Evolutionary conservation across 2,329 filamentous ascomycete genomes (phyloP).

Genomic region (Sporothrix protearum): DNA sequence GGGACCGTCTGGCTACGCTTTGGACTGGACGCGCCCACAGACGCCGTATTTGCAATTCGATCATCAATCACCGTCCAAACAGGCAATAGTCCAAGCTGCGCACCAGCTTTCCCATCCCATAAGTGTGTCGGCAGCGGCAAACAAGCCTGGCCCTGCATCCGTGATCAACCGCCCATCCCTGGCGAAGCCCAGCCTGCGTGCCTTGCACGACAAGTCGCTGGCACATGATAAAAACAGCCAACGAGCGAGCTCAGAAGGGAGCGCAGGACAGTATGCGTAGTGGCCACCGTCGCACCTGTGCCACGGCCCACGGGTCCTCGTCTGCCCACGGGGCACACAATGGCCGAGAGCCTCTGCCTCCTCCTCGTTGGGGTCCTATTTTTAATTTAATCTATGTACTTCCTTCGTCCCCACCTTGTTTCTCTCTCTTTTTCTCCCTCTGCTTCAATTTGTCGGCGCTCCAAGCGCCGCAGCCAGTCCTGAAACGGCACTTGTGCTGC

Average conservation of each 20-base stretch:
- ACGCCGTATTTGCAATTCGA: constrained; percentile 5
- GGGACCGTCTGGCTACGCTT: background rate
- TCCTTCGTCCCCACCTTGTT: background rate
- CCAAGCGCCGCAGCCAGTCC: constrained; percentile 21
- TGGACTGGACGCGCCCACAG: background rate
- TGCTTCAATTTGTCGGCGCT: background rate
- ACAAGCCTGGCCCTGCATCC: no score
- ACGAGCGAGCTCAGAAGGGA: background rate
- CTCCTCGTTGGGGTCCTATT: background rate
- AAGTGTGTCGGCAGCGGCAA: background rate
- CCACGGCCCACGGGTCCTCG: background rate
- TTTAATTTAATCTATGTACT: background rate
- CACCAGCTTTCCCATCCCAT: background rate
- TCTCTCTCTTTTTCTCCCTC: background rate
- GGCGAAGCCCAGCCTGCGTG: background rate
- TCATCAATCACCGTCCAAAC: background rate
- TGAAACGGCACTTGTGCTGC: constrained; percentile 25
- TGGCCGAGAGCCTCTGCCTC: background rate
- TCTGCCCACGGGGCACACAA: background rate
- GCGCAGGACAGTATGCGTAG: background rate
- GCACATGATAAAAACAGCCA: background rate
- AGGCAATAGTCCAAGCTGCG: background rate
- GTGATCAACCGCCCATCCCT: background rate
- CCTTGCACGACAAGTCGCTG: background rate
- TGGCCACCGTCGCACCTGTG: background rate